Evolutionary conservation across 352 stramenopile genomes (phyloP).

Genomic region (Pythium rishiriense): DNA sequence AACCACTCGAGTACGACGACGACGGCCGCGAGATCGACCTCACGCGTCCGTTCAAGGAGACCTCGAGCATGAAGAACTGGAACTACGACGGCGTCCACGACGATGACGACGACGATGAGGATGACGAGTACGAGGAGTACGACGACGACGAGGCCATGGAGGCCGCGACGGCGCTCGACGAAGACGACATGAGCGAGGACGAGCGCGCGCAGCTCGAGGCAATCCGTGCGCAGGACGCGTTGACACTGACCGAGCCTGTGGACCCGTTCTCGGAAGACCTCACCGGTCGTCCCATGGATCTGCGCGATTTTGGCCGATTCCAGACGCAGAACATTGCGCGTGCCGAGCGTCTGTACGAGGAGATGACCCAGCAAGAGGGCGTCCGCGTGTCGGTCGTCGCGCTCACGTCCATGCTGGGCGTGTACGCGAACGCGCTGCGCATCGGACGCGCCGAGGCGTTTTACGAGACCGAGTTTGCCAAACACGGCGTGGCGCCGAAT

Average conservation of each 20-base stretch:
- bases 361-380: constrained; percentile 54
- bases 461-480: constrained; percentile 42
- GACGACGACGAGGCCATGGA: constrained; percentile 38
- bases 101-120: constrained; percentile 42
- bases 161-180: constrained; percentile 20
- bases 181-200: constrained; percentile 37
- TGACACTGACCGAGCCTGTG: constrained; percentile 31
- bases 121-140: constrained; percentile 43
- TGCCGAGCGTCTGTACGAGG: constrained; percentile 56
- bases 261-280: constrained; percentile 45
- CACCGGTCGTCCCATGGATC: constrained; percentile 53
- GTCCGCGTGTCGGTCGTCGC: constrained; percentile 48
- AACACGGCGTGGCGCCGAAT: constrained; percentile 47
- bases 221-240: constrained; percentile 38
- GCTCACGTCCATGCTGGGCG: constrained; percentile 76
- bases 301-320: constrained; percentile 67
- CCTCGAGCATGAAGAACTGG: constrained; percentile 54
- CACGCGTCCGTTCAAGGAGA: constrained; percentile 65
- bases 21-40: constrained; percentile 72
- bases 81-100: constrained; percentile 75
- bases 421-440: constrained; percentile 78
- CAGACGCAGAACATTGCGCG: constrained; percentile 71
- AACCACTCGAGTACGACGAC: constrained; percentile 73
- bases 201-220: constrained; percentile 37
- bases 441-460: constrained; percentile 56